Conservation (phyloP, 257 asterid genomes). For the Fraxinus quadrangulata region DNA sequence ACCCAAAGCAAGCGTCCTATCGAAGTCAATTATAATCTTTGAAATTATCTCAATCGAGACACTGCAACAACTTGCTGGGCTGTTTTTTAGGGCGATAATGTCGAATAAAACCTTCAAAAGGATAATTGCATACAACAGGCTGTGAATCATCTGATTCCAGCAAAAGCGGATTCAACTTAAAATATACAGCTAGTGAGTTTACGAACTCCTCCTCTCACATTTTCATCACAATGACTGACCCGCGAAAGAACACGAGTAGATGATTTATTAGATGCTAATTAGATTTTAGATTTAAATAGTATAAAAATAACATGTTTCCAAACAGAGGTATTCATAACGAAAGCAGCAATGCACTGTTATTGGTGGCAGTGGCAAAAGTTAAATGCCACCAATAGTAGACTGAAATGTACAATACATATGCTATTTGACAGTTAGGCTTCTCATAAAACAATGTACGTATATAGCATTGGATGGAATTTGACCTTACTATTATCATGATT, state of each 20-base stretch:
- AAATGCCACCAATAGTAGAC: not conserved
- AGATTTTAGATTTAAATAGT: not conserved
- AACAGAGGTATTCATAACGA: not conserved
- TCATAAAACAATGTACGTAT: not conserved
- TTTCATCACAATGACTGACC: not conserved
- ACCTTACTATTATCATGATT: not conserved
- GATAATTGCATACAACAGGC: not conserved
- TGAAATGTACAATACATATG: not conserved
- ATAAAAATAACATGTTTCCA: not conserved
- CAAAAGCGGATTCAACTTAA: not conserved
- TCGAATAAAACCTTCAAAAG: not conserved
- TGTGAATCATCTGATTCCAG: not conserved
- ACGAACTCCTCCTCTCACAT: not conserved
- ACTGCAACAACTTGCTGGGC: not conserved
- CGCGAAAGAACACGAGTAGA: not conserved
- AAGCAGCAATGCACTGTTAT: not conserved
- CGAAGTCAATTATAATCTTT: not conserved
- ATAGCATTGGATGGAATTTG: not conserved
- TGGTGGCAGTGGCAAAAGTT: not conserved
- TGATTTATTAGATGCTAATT: not conserved
- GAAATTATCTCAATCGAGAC: not conserved
- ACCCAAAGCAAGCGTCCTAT: not conserved
- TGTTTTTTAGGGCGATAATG: not conserved
- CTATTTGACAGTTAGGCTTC: not conserved
- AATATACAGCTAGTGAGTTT: not conserved